phyloP scores from a whole-genome alignment of 768 basidiomycete genomes.

The Leccinum subgranulosum region DNA sequence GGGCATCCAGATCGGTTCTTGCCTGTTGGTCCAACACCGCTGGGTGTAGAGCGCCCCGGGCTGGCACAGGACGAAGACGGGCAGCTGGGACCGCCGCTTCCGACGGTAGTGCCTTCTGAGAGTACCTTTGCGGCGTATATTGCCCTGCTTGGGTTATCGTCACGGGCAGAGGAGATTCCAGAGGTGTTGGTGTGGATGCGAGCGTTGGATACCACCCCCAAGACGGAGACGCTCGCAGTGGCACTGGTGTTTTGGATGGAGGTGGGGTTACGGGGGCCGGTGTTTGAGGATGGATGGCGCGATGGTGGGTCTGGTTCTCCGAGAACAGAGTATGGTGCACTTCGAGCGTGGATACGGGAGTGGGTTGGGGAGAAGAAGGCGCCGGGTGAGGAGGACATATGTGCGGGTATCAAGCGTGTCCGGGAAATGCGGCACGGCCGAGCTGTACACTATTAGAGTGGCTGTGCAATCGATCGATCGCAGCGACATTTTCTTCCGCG shows the following conservation, averaged over 20 bases:
- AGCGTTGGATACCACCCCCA: slow-evolving; percentile 42
- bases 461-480: background rate
- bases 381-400: slow-evolving; percentile 42
- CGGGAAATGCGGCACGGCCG: slow-evolving; percentile 28
- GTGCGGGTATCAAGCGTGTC: slow-evolving; percentile 24
- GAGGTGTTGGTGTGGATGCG: slow-evolving; percentile 74
- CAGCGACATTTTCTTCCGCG: slow-evolving; percentile 7
- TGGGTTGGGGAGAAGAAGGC: slow-evolving; percentile 53
- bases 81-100: slow-evolving; percentile 16
- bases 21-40: background rate
- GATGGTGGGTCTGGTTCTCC: background rate
- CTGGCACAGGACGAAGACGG: background rate
- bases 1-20: slow-evolving; percentile 12
- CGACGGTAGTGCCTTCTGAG: slow-evolving; percentile 47
- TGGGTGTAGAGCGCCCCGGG: slow-evolving; percentile 6
- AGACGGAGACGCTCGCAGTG: slow-evolving; percentile 52
- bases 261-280: slow-evolving; percentile 56
- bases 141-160: slow-evolving; percentile 52
- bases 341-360: slow-evolving; percentile 47
- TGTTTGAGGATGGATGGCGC: slow-evolving; percentile 46
- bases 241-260: slow-evolving; percentile 73
- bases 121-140: slow-evolving; percentile 56
- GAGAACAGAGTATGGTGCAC: slow-evolving; percentile 20
- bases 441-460: background rate
- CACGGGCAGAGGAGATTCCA: slow-evolving; percentile 58